Percentiles rank a stretch among this genome's conserved stretches.
These are phyloP conservation scores for Chaetothyriales sp. DNA, from an alignment of 2,329 filamentous ascomycete species.

Conservation along the genomic window DNA sequence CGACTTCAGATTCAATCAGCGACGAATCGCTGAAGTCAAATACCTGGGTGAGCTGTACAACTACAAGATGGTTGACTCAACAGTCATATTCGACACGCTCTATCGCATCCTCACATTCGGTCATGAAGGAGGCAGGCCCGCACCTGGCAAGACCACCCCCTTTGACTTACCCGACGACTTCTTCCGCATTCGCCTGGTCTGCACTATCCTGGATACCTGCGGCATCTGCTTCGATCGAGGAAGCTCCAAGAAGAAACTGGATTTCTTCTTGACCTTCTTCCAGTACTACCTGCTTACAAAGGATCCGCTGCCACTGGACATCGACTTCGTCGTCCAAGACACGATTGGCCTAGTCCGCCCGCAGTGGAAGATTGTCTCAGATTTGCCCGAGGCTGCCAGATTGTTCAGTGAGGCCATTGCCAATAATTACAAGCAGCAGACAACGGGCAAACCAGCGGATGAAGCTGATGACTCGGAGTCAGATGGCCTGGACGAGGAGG, in stretches of 20 bases:
- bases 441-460: slow-evolving; percentile 60
- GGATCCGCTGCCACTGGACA: slow-evolving; percentile 80
- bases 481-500: slow-evolving; percentile 34
- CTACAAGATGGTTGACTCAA: slow-evolving; percentile 90
- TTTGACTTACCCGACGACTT: slow-evolving; percentile 87
- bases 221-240: slow-evolving; percentile 93
- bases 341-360: slow-evolving; percentile 72
- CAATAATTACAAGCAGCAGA: slow-evolving; percentile 71
- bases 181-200: slow-evolving; percentile 82
- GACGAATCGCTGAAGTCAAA: slow-evolving; percentile 86
- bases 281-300: slow-evolving; percentile 90
- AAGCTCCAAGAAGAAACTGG: slow-evolving; percentile 85
- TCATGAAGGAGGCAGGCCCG: slow-evolving; percentile 65
- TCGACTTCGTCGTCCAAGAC: slow-evolving; percentile 92
- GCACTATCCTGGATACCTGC: slow-evolving; percentile 83
- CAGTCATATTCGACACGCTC: slow-evolving; percentile 85
- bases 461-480: slow-evolving; percentile 54
- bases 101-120: slow-evolving; percentile 92
- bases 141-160: slow-evolving; percentile 58
- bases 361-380: slow-evolving; percentile 77
- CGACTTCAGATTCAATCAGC: slow-evolving; percentile 94
- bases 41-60: slow-evolving; percentile 95
- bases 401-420: slow-evolving; percentile 77
- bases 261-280: slow-evolving; percentile 93
- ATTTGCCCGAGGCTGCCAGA: slow-evolving; percentile 66